Evolutionary conservation across 345 rosid species (phyloP), one percentile per base, ranked within the genome.

Genomic region (Aurinia saxatilis): DNA sequence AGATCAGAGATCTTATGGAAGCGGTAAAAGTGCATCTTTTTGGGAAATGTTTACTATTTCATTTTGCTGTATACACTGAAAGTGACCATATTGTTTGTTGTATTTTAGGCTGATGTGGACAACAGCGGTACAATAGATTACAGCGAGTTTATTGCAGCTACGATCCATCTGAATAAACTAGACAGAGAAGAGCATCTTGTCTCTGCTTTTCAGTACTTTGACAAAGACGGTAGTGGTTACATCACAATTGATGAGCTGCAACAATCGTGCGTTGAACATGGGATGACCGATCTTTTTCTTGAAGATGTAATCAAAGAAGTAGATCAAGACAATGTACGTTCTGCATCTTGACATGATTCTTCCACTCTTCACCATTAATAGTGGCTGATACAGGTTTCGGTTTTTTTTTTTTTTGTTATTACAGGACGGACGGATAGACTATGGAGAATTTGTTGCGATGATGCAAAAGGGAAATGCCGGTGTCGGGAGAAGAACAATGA

Each of bases 161-260:
- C 96, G 2, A 82, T 95, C 62, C 99, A 95, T 76, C 86, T 95
- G 33, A 95, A 95, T 60, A 95, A 95, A 71, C 74, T 95, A 69
- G 99, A 95, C 54, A 87, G 99, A 1, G 98, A 95, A 78, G 99
- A 95, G 60, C 99, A 95, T 81, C 98, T 95, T 11, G 88, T 95
- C 42, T 91, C 99, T 10, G 99, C 99, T 48, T 90, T 95, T 73
- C 88, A 40, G 57, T 95, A 95, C 76, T 95, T 95, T 67, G 99
- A 95, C 57, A 90, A 95, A 83, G 99, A 95, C 39, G 82, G 81
- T 68, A 95, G 99, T 50, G 99, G 99, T 48, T 95, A 88, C 60
- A 95, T 95, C 45, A 95, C 99, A 19, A 85, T 88, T 13, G 99
- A 90, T 78, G 99, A 95, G 84, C 87, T 95, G 54, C 96, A 90